Evolutionary conservation across 208 protist species (phyloP), one percentile per base, ranked within the genome.

Genomic region (Trypanosoma lewisi): DNA sequence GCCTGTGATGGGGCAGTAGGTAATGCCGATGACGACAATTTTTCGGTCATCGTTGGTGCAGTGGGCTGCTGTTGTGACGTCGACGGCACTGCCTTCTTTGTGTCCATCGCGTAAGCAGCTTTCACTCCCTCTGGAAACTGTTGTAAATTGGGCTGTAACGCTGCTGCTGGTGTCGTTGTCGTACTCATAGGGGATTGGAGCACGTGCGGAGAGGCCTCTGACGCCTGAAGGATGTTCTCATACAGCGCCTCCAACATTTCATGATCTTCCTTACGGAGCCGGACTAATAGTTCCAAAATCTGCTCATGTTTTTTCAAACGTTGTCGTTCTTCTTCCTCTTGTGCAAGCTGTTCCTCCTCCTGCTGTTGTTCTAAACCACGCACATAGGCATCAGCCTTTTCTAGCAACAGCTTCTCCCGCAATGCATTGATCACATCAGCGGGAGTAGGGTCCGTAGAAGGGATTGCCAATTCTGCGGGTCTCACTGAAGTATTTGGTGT

Each of bases 201-300:
- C 2, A 19, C 30, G 17, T n/a, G 41, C 2, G 9, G 16, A 27
- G 28, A 5, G 28, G 16, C 41, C 21, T 58, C 39, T 42, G 23
- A 37, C 6, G 14, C 31, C 23, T 61, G 31, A 16, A 31, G 41
- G 6, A 63, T 45, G 28, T 7, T 61, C 31, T 73, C 67, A 61
- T 61, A 73, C 28, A 73, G 16, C 12, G 67, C 67, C 25, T 73
- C 67, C 25, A 73, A 34, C 21, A 73, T 30, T 54, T 73, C 67
- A 4, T 48, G 67, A 39, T 73, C 59, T 1, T 73, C 58, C 9
- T 66, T 37, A 25, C 59, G 49, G 11, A 73, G 59, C 41, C 67
- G 67, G 31, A 42, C n/a, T 3, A 73, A 49, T 12, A 73, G 41
- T 5, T 23, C 17, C 27, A 66, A 11, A 34, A 73, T 66, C 14